phyloP scores from a whole-genome alignment of 257 asterid genomes.

The Cordia subcordata region DNA sequence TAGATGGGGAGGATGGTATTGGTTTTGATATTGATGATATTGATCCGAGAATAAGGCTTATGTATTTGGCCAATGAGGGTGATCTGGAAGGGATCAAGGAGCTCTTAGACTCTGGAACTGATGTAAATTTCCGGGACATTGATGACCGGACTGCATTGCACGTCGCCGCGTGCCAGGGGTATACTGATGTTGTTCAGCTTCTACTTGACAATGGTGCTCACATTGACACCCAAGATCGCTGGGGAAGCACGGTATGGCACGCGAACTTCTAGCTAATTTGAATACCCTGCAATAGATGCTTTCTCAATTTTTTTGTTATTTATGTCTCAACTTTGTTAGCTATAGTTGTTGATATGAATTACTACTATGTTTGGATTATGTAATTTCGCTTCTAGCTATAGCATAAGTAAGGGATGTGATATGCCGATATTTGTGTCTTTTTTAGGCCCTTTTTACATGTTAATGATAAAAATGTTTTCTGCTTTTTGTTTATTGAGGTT shows the following conservation, averaged over 20 bases:
- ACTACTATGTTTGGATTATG: too few species aligned
- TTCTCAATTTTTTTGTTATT: neutral
- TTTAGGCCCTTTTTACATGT: too few species aligned
- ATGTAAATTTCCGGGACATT: constrained; percentile 79
- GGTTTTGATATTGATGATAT: constrained; percentile 38
- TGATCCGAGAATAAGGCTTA: constrained; percentile 72
- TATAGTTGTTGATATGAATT: too few species aligned
- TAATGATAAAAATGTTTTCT: too few species aligned
- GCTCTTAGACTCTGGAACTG: constrained; percentile 53
- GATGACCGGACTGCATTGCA: constrained; percentile 95
- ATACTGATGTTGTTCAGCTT: constrained; percentile 52
- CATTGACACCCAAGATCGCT: constrained; percentile 66
- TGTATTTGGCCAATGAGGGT: constrained; percentile 83
- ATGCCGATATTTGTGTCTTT: too few species aligned
- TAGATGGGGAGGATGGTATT: constrained; percentile 38
- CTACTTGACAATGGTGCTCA: constrained; percentile 61
- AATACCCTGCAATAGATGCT: too few species aligned
- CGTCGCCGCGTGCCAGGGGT: constrained; percentile 96
- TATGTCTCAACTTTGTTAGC: neutral
- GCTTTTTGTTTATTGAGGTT: too few species aligned
- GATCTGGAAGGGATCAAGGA: constrained; percentile 84
- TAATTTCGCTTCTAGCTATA: too few species aligned
- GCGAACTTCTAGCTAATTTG: neutral
- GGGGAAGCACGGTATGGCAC: constrained; percentile 94
- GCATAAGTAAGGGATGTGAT: too few species aligned